These are phyloP conservation scores for Corinectria fuckeliana DNA, from an alignment of 2,329 filamentous ascomycete genomes.

Conservation along the genomic window DNA sequence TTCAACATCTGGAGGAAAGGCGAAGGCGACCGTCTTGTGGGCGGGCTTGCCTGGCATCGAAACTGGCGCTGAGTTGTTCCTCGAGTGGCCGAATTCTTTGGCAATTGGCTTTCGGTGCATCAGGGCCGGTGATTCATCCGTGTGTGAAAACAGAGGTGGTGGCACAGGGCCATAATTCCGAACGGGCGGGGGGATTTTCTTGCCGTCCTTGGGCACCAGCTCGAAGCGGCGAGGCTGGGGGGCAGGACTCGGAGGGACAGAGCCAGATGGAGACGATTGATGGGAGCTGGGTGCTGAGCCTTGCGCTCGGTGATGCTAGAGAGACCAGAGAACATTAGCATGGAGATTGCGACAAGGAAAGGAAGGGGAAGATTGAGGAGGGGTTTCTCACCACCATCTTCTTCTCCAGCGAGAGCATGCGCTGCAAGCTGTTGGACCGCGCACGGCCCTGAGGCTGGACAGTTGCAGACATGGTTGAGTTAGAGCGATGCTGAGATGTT, in stretches of 20 bases:
- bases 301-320: constrained; percentile 7
- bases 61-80: constrained; percentile 15
- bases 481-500: constrained; percentile 21
- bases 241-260: constrained; percentile 29
- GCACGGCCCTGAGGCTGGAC: constrained; percentile 26
- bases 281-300: not conserved
- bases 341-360: not conserved
- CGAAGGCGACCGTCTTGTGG: constrained; percentile 43
- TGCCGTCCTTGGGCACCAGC: constrained; percentile 34
- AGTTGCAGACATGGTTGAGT: constrained; percentile 25
- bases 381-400: constrained; percentile 58
- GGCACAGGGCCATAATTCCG: constrained; percentile 34
- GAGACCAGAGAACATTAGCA: constrained; percentile 3
- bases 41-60: constrained; percentile 29
- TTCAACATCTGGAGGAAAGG: constrained; percentile 40
- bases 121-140: constrained; percentile 19
- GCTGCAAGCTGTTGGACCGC: constrained; percentile 58
- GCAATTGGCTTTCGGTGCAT: constrained; percentile 29
- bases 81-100: constrained; percentile 1
- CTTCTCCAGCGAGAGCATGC: constrained; percentile 66
- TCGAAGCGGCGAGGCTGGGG: constrained; percentile 35
- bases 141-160: constrained; percentile 27
- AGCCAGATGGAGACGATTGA: constrained; percentile 26
- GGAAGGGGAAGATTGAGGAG: not conserved
- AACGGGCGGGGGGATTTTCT: constrained; percentile 32